A percentile compares a stretch with the other conserved stretches of the same genome.
Conservation (phyloP, 192 early-diverging fungal species). For the Rhizophagus clarus region DNA sequence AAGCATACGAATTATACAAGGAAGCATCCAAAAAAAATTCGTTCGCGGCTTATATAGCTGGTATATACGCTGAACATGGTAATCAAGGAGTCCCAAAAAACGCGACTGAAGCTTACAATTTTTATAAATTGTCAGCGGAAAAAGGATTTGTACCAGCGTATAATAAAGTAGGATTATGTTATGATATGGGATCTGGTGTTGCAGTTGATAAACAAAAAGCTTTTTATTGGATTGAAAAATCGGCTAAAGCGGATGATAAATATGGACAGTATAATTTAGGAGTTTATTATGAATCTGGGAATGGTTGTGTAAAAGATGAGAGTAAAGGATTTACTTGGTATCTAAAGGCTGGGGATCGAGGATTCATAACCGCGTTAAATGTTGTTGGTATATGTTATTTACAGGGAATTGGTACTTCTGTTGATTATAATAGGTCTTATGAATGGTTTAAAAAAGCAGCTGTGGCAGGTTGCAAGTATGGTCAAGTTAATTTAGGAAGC, state of each 20-base stretch:
- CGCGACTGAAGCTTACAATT: constrained; percentile 60
- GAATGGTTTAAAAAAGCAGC: not conserved
- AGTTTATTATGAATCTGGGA: constrained; percentile 78
- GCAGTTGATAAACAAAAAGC: constrained; percentile 48
- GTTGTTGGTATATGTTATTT: not conserved
- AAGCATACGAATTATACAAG: not conserved
- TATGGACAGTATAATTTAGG: constrained; percentile 81
- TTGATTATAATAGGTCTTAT: not conserved
- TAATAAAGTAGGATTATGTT: constrained; percentile 61
- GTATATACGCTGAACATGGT: constrained; percentile 54
- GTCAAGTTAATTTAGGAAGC: not conserved
- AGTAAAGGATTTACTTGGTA: not conserved
- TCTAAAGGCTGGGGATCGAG: not conserved
- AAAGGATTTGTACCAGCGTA: constrained; percentile 57
- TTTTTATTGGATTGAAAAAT: constrained; percentile 63
- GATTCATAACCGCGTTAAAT: not conserved
- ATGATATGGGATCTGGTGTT: constrained; percentile 61
- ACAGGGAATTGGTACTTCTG: not conserved
- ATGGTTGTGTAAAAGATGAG: constrained; percentile 44
- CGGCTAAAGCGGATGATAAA: constrained; percentile 74
- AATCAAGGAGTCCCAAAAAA: constrained; percentile 68
- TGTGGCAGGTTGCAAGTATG: not conserved
- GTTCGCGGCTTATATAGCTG: not conserved
- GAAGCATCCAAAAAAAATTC: not conserved
- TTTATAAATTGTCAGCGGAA: constrained; percentile 56